Conservation (phyloP, 208 protist genomes). For the Crithidia expoeki region DNA sequence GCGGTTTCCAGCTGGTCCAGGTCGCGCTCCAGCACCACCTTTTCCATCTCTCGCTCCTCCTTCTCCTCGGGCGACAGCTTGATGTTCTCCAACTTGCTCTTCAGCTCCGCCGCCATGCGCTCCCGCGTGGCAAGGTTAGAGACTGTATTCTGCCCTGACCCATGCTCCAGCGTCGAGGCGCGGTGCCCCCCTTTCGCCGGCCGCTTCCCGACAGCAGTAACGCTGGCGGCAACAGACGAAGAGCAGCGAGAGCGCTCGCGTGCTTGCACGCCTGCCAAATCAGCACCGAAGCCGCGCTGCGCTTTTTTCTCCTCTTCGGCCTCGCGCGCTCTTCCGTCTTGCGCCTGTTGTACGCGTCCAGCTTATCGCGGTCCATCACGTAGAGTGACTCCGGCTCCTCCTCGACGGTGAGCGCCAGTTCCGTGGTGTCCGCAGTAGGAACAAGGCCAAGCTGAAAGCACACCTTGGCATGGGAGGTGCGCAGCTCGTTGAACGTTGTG, state of each 20-base stretch:
- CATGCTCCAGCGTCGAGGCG: slow-evolving; percentile 30
- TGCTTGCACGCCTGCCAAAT: slow-evolving; percentile 61
- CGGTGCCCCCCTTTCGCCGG: slow-evolving; percentile 23
- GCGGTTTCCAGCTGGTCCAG: slow-evolving; percentile 56
- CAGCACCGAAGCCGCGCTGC: slow-evolving; percentile 87
- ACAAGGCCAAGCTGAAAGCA: slow-evolving; percentile 22
- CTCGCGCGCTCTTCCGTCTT: slow-evolving; percentile 51
- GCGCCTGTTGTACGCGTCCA: slow-evolving; percentile 66
- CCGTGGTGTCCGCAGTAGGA: slow-evolving; percentile 2
- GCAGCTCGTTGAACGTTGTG: slow-evolving; percentile 65
- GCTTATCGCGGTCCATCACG: slow-evolving; percentile 55
- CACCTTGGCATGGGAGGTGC: slow-evolving; percentile 23
- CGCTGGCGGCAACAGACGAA: not conserved
- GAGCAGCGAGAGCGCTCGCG: slow-evolving; percentile 30
- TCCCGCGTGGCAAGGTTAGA: slow-evolving; percentile 66
- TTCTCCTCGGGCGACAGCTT: slow-evolving; percentile 80
- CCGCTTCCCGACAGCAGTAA: slow-evolving; percentile 2
- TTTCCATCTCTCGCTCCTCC: slow-evolving; percentile 77
- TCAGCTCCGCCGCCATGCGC: slow-evolving; percentile 84
- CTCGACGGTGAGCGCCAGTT: slow-evolving; percentile 35
- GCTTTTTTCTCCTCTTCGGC: slow-evolving; percentile 82
- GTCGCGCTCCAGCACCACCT: slow-evolving; percentile 67
- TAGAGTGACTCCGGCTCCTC: slow-evolving; percentile 82
- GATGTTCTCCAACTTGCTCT: slow-evolving; percentile 81
- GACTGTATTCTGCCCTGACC: slow-evolving; percentile 50